Conservation (phyloP, 75 land plant species). For the Pinus albicaulis region DNA sequence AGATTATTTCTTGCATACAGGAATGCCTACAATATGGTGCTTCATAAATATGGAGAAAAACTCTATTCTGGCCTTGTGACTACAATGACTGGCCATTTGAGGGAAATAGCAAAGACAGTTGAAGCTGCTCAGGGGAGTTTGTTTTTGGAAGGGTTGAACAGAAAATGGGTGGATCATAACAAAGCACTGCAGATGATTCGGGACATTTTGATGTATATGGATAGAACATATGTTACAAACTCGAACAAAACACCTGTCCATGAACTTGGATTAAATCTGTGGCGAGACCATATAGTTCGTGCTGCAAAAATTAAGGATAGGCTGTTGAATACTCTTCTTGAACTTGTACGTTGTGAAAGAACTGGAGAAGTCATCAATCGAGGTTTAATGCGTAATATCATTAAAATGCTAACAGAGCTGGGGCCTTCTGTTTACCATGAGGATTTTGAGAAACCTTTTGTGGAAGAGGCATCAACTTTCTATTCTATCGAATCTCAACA, state of each 20-base stretch:
- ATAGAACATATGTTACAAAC: slow-evolving; percentile 81
- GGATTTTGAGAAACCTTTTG: slow-evolving; percentile 92
- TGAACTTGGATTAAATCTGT: slow-evolving; percentile 93
- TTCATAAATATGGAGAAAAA: slow-evolving; percentile 97
- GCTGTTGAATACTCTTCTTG: slow-evolving; percentile 73
- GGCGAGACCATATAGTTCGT: slow-evolving; percentile 83
- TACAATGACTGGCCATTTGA: slow-evolving; percentile 85
- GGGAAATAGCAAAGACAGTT: slow-evolving; percentile 74
- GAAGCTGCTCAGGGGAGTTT: slow-evolving; percentile 90
- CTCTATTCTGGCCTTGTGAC: slow-evolving; percentile 81
- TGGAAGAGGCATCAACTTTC: slow-evolving; percentile 83
- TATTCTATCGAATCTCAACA: slow-evolving; percentile 90
- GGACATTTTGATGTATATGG: slow-evolving; percentile 99
- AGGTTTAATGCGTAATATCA: slow-evolving; percentile 90
- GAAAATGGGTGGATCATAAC: slow-evolving; percentile 92
- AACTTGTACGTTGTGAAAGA: slow-evolving; percentile 75
- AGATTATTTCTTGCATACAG: slow-evolving; percentile 21
- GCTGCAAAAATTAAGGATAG: slow-evolving; percentile 69
- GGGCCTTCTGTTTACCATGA: slow-evolving; percentile 85
- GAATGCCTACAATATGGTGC: slow-evolving; percentile 99
- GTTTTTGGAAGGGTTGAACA: slow-evolving; percentile 89
- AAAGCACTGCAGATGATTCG: slow-evolving; percentile 99
- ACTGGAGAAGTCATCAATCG: slow-evolving; percentile 94
- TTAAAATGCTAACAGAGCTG: slow-evolving; percentile 91
- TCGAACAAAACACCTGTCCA: slow-evolving; percentile 80